Evolutionary conservation across 2,329 filamentous ascomycete species (phyloP).

Genomic region (Xenoacremonium recifei): DNA sequence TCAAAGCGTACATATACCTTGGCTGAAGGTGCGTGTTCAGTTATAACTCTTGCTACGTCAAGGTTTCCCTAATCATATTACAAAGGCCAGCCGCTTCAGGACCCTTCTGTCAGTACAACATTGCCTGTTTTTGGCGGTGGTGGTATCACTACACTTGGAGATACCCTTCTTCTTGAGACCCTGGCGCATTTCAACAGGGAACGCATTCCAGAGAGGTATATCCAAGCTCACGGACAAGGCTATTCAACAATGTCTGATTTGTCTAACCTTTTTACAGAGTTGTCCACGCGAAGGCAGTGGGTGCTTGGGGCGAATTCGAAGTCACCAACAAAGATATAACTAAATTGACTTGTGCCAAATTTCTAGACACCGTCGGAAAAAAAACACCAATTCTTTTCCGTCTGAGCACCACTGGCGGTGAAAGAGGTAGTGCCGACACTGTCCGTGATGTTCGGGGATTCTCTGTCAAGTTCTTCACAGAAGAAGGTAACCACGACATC

Average conservation of each 20-base stretch:
- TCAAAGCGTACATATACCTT: no score
- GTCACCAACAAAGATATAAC: slow-evolving; percentile 53
- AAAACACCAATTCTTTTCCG: slow-evolving; percentile 59
- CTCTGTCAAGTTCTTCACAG: slow-evolving; percentile 56
- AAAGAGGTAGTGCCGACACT: slow-evolving; percentile 63
- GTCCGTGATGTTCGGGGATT: slow-evolving; percentile 69
- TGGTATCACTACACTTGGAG: slow-evolving; percentile 1
- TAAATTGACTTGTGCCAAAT: slow-evolving; percentile 50
- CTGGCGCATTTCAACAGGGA: slow-evolving; percentile 1
- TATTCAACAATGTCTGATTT: no score
- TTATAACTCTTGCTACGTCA: no score
- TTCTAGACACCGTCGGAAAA: slow-evolving; percentile 52
- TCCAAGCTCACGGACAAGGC: no score
- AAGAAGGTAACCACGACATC: slow-evolving; percentile 65
- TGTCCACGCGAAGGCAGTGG: slow-evolving; percentile 32
- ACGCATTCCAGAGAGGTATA: slow-evolving; percentile 4
- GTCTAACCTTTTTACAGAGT: no score
- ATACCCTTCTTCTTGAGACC: slow-evolving; percentile 1
- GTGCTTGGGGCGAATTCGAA: slow-evolving; percentile 57
- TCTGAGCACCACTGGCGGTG: slow-evolving; percentile 69
- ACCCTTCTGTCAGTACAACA: no score
- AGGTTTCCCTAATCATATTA: no score
- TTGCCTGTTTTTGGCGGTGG: slow-evolving; percentile 2
- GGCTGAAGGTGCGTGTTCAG: no score
- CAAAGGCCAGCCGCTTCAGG: no score